These are phyloP conservation scores for Stentor coeruleus DNA, from an alignment of 73 alveolate species.

Conservation along the genomic window DNA sequence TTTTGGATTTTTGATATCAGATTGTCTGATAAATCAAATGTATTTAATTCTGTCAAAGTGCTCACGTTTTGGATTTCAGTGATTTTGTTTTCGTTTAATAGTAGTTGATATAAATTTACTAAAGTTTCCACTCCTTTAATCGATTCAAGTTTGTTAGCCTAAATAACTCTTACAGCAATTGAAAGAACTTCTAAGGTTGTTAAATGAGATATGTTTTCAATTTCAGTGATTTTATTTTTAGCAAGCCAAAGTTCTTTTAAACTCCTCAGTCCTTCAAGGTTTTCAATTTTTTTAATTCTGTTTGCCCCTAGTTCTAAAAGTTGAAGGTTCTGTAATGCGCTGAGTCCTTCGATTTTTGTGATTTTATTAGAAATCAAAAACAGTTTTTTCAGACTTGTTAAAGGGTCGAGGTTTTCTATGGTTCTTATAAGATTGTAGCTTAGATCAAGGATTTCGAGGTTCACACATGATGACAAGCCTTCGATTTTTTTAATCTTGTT, in stretches of 20 bases:
- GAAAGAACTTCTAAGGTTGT: slow-evolving; percentile 76
- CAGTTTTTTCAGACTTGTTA: slow-evolving; percentile 71
- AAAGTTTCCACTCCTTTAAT: slow-evolving; percentile 66
- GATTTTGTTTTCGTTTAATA: slow-evolving; percentile 88
- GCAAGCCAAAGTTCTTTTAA: slow-evolving; percentile 28
- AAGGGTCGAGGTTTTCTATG: slow-evolving; percentile 64
- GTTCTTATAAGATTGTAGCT: slow-evolving; percentile 83
- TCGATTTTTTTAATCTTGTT: slow-evolving; percentile 89
- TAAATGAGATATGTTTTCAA: slow-evolving; percentile 78
- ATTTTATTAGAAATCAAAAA: slow-evolving; percentile 85
- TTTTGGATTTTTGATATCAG: slow-evolving; percentile 80
- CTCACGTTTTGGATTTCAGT: slow-evolving; percentile 73
- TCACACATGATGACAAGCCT: slow-evolving; percentile 38
- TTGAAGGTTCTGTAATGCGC: slow-evolving; percentile 59
- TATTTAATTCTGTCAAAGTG: slow-evolving; percentile 59
- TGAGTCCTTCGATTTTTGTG: slow-evolving; percentile 32
- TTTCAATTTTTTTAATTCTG: slow-evolving; percentile 6
- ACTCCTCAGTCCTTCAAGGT: not conserved
- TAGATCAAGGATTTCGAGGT: slow-evolving; percentile 72
- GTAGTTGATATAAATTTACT: slow-evolving; percentile 69
- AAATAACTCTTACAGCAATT: slow-evolving; percentile 47
- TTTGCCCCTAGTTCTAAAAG: slow-evolving; percentile 93
- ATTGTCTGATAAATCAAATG: slow-evolving; percentile 90
- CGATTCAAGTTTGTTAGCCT: slow-evolving; percentile 69
- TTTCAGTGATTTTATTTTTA: slow-evolving; percentile 54